These are phyloP conservation scores for Simmondsia chinensis DNA, from an alignment of 148 eudicot species.

Conservation along the genomic window DNA sequence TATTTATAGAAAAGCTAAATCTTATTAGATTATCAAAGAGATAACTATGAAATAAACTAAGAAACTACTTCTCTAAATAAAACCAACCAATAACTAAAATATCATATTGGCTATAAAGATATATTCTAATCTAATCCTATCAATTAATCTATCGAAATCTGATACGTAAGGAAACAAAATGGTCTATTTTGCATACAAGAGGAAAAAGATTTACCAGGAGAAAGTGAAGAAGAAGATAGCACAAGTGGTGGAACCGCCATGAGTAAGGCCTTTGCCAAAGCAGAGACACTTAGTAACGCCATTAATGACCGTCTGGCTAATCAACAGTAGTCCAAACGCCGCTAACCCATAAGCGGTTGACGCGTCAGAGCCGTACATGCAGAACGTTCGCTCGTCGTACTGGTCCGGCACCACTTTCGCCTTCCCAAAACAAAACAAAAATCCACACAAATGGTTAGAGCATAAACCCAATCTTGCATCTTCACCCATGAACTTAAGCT, in stretches of 20 bases:
- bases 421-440: constrained; percentile 17
- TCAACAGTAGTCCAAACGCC: constrained; percentile 73
- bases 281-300: constrained; percentile 88
- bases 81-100: too few relatives aligned
- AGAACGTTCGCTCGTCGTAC: constrained; percentile 78
- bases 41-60: too few relatives aligned
- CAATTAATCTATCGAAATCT: too few relatives aligned
- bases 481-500: too few relatives aligned
- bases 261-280: constrained; percentile 72
- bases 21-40: too few relatives aligned
- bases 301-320: constrained; percentile 61
- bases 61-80: too few relatives aligned
- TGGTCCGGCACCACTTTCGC: constrained; percentile 64
- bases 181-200: neutral
- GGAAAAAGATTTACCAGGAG: constrained; percentile 44
- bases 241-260: constrained; percentile 40
- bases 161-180: neutral
- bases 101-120: too few relatives aligned
- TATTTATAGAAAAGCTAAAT: too few relatives aligned
- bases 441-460: too few relatives aligned
- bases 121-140: too few relatives aligned
- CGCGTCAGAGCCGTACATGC: constrained; percentile 72
- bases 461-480: too few relatives aligned
- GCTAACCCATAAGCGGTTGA: constrained; percentile 76
- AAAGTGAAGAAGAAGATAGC: constrained; percentile 70